These are phyloP conservation scores for Saprolegnia diclina DNA, from an alignment of 352 stramenopile genomes.

Conservation along the genomic window DNA sequence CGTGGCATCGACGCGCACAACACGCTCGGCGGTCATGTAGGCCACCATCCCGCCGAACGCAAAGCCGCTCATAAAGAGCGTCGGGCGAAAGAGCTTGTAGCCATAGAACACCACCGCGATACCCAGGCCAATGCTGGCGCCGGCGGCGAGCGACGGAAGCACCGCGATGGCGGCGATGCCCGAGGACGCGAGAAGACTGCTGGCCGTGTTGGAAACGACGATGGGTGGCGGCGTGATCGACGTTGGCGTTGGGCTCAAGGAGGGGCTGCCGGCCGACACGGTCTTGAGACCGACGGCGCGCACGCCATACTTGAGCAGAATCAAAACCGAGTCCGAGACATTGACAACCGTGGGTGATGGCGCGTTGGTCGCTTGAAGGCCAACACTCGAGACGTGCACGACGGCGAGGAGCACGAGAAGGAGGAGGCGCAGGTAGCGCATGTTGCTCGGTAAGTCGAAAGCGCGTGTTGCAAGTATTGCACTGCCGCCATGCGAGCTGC, in stretches of 20 bases:
- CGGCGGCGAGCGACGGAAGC: conserved; percentile 14
- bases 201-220: background rate
- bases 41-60: conserved; percentile 39
- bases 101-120: conserved; percentile 42
- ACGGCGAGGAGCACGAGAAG: too few relatives aligned
- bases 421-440: too few relatives aligned
- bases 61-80: conserved; percentile 51
- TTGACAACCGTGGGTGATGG: too few relatives aligned
- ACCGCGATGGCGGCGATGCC: background rate
- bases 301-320: background rate
- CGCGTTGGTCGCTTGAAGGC: too few relatives aligned
- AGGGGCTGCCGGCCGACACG: background rate
- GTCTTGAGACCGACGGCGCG: background rate
- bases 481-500: too few relatives aligned
- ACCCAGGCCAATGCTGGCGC: conserved; percentile 35
- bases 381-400: too few relatives aligned
- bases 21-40: conserved; percentile 37
- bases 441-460: too few relatives aligned
- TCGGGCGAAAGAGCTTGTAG: conserved; percentile 52
- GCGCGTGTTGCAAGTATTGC: too few relatives aligned
- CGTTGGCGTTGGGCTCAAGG: background rate
- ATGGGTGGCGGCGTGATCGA: background rate
- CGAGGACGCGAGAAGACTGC: background rate
- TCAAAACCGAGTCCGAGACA: background rate
- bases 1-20: conserved; percentile 31